Evolutionary conservation across 2,329 filamentous ascomycete genomes (phyloP).

Genomic region (Diaporthe helianthi): DNA sequence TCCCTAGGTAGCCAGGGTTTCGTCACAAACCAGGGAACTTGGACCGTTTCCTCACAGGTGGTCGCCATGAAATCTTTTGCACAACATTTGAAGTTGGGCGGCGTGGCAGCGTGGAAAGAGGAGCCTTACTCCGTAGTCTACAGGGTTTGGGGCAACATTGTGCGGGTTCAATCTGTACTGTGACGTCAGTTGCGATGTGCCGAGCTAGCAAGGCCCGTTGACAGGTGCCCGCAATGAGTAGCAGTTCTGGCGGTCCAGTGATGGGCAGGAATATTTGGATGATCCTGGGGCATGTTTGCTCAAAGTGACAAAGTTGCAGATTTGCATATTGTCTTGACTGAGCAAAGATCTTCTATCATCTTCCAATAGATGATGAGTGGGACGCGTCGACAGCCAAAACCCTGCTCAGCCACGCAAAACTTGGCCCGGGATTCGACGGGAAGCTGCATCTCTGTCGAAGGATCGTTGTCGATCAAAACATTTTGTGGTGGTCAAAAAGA

Average conservation of each 20-base stretch:
- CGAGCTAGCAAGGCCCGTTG: background rate
- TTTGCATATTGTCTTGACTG: background rate
- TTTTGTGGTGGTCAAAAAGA: background rate
- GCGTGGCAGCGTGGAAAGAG: background rate
- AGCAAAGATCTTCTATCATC: conserved; percentile 1
- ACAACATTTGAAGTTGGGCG: background rate
- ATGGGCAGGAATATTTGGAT: background rate
- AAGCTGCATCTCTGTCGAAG: background rate
- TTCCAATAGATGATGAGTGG: conserved; percentile 6
- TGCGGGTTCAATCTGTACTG: background rate
- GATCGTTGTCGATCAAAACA: conserved; percentile 3
- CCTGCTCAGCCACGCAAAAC: background rate
- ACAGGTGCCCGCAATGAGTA: background rate
- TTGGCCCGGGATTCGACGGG: background rate
- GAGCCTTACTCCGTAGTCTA: too few species aligned
- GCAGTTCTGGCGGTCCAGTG: background rate
- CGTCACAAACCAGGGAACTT: background rate
- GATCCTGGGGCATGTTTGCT: background rate
- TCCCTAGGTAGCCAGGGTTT: too few species aligned
- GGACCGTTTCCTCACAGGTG: background rate
- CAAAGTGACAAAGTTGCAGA: background rate
- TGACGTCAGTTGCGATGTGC: conserved; percentile 18
- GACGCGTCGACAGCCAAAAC: background rate
- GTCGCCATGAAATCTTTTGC: background rate
- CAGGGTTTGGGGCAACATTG: background rate